Conservation (phyloP, 352 stramenopile species). For the Globisporangium polare region DNA sequence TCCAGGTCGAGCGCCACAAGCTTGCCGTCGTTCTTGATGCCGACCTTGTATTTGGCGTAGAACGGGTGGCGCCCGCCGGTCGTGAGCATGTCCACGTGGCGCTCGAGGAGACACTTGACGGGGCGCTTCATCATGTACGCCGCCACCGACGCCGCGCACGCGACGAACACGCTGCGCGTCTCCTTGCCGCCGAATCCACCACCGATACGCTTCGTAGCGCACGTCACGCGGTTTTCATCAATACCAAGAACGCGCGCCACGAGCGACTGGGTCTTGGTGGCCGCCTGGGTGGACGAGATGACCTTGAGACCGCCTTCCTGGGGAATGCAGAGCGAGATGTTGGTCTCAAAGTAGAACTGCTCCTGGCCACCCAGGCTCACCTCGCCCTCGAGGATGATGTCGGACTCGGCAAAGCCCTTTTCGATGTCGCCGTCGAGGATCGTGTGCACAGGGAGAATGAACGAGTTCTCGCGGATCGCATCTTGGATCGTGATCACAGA, state of each 20-base stretch:
- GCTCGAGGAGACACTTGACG: constrained; percentile 90
- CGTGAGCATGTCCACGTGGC: constrained; percentile 95
- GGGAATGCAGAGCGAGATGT: constrained; percentile 76
- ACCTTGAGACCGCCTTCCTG: constrained; percentile 91
- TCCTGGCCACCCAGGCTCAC: constrained; percentile 91
- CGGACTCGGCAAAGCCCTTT: constrained; percentile 55
- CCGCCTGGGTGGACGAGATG: constrained; percentile 92
- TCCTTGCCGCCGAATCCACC: constrained; percentile 97
- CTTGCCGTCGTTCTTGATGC: constrained; percentile 75
- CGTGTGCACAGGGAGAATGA: constrained; percentile 79
- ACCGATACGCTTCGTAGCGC: constrained; percentile 92
- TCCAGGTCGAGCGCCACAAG: constrained; percentile 90
- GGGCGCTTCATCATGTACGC: constrained; percentile 85
- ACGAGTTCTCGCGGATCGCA: constrained; percentile 90
- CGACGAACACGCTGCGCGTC: constrained; percentile 90
- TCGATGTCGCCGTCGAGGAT: constrained; percentile 86
- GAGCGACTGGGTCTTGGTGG: constrained; percentile 90
- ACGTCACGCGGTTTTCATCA: constrained; percentile 88
- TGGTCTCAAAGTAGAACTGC: constrained; percentile 96
- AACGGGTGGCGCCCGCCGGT: constrained; percentile 93
- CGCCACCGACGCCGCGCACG: constrained; percentile 88
- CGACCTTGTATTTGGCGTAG: constrained; percentile 92
- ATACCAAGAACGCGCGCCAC: constrained; percentile 91
- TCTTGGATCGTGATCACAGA: constrained; percentile 95
- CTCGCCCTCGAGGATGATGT: constrained; percentile 83